Conservation (phyloP, 768 basidiomycete genomes). For the Gymnopilus junonius region DNA sequence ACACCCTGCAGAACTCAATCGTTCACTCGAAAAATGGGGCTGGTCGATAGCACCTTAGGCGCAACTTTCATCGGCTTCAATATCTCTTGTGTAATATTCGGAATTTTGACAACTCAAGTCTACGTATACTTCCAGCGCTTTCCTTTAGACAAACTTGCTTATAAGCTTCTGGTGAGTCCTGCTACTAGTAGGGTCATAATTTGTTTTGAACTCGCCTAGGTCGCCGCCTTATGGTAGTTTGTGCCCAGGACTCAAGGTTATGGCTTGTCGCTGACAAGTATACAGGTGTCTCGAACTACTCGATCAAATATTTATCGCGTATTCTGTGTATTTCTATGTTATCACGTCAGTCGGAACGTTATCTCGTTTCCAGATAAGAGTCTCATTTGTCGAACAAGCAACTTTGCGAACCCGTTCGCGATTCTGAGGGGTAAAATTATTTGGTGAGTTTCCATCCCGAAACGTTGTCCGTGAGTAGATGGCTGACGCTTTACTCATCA, state of each 20-base stretch:
- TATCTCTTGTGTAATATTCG: conserved; percentile 43
- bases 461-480: background rate
- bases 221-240: conserved; percentile 33
- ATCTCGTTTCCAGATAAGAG: background rate
- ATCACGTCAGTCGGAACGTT: conserved; percentile 46
- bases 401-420: conserved; percentile 35
- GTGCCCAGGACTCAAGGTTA: background rate
- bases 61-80: conserved; percentile 44
- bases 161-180: conserved; percentile 38
- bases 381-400: conserved; percentile 29
- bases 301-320: conserved; percentile 56
- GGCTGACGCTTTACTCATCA: conserved; percentile 5
- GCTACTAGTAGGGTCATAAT: background rate
- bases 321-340: conserved; percentile 57
- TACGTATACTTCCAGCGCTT: conserved; percentile 43
- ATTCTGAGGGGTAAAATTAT: conserved; percentile 30
- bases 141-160: conserved; percentile 36
- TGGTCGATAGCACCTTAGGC: conserved; percentile 42
- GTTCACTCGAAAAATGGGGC: conserved; percentile 14
- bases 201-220: conserved; percentile 21
- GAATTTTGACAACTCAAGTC: conserved; percentile 41
- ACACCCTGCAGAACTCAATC: background rate
- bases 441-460: conserved; percentile 36
- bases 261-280: background rate
- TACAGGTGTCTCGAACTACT: conserved; percentile 48